These are phyloP conservation scores for Blastocystis hominis DNA, from an alignment of 352 stramenopile genomes.

Conservation along the genomic window DNA sequence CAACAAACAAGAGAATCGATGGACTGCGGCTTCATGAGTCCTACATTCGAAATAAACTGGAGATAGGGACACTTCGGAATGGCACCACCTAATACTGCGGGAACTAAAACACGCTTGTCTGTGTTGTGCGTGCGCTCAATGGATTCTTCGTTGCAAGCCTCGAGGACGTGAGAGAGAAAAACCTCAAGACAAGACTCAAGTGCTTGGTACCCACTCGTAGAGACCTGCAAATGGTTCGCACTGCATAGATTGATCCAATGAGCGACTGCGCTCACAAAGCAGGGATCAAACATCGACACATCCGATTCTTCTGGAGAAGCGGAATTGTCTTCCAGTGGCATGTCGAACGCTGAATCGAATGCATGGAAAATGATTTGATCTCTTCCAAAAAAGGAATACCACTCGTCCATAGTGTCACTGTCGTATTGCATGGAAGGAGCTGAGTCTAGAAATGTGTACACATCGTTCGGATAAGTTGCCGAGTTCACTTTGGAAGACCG, in stretches of 20 bases:
- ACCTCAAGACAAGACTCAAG: not conserved
- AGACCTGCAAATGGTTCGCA: not conserved
- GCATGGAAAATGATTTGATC: not conserved
- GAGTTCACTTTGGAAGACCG: not conserved
- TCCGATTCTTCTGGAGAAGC: not conserved
- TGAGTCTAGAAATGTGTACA: constrained; percentile 39
- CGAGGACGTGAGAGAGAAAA: not conserved
- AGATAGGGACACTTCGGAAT: constrained; percentile 7
- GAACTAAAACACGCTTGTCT: not conserved
- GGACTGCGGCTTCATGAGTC: not conserved
- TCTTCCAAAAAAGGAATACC: constrained; percentile 8
- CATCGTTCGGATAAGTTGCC: not conserved
- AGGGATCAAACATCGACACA: not conserved
- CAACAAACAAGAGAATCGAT: constrained; percentile 25
- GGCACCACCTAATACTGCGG: not conserved
- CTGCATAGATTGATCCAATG: not conserved
- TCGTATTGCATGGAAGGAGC: not conserved
- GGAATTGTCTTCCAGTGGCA: not conserved
- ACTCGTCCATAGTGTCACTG: not conserved
- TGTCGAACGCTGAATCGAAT: not conserved
- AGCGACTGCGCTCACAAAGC: not conserved
- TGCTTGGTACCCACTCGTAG: not conserved
- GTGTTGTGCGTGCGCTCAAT: not conserved
- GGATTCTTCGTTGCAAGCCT: not conserved
- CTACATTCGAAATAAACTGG: constrained; percentile 18